Base-by-base conservation (phyloP, 2,329 filamentous ascomycete species). In the Exophiala xenobiotica region DNA sequence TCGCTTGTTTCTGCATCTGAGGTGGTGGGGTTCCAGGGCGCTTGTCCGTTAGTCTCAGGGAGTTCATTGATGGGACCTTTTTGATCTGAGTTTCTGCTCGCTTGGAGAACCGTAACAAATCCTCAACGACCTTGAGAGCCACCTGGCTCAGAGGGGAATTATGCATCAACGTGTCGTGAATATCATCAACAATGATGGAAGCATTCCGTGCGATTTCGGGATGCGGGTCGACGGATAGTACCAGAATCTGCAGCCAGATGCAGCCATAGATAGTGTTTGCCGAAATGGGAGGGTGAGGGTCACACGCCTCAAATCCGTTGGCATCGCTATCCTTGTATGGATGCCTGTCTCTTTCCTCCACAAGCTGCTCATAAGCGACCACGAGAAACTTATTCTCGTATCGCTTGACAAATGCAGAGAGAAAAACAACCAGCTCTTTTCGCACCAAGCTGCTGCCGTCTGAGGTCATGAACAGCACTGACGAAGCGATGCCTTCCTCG, bases 361-460 rank as follows among this genome's bases (percentile, higher is more conserved):
- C 74, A 33, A 97, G 76, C 58, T 96, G 90, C 67, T 99, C 93
- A 68, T 87, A 97, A 4, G 92, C 91, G 1, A 88, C 86, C 23
- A 97, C 91, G 35, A 96, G 70, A 63, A 99, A 95, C 61, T 95
- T 95, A 67, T 84, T 90, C 71, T 95, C 87, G 66, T 96, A 96
- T 33, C 92, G 86, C 54, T 87, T 81, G 41, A 95, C 85, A 65
- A 96, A 96, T 22, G 88, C 86, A 0, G 93, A 97, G 61, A 96
- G 84, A 75, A 97, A 97, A 9, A 96, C 88, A 2, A 96, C 75
- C 29, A 97, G 78, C 70, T 99, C 93, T 66, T 91, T 95, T 40
- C 93, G 85, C 22, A 99, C 93, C 75, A 97, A 85, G 20, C 90
- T 89, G 64, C 90, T 96, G 26, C 92, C 93, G 69, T 99, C 93